Base-by-base conservation (phyloP, 208 protist genomes). In the Leishmania turanica region DNA sequence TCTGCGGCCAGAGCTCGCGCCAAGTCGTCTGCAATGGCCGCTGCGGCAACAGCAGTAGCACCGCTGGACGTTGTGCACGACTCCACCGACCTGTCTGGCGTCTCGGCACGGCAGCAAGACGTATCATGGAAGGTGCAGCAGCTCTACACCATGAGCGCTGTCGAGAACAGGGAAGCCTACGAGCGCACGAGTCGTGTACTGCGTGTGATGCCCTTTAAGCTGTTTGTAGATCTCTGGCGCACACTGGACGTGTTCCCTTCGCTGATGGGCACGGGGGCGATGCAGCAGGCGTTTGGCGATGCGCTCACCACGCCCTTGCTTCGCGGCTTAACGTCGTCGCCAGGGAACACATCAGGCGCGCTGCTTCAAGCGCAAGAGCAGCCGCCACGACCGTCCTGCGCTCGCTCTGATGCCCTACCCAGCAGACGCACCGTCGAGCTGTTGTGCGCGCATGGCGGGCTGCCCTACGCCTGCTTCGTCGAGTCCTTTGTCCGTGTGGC, bases 401-500 rank as follows among this genome's bases (percentile, higher is more conserved):
- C 40, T n/a, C 79, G 13, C 45, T 21, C 49, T n/a, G 51, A 27
- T 45, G 51, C 2, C 51, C 51, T 45, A 45, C 17, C 31, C 13
- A 24, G 47, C 51, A 56, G 56, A 68, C 54, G 31, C 72, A 80
- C 72, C 8, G 45, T 54, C 34, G 75, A 75, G 34, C 58, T 71
- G 49, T 80, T 84, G 42, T 76, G 53, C 45, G 78, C 77, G 15
- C 84, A 85, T 73, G 82, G 79, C 45, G 89, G 76, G 27, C 77
- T 97, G 5, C 78, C 88, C 1, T 97, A 90, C 77, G 31, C 89
- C 47, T 73, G 82, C 66, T 97, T 97, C 82, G 84, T 92, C 21
- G 91, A 97, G 70, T 84, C 88, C 3, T 92, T 96, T 84, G 84
- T 91, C n/a, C 91, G 93, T 21, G 88, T 97, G 2, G 92, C 89